A percentile compares a stretch with the other conserved stretches of the same genome.
phyloP scores from a whole-genome alignment of 2,329 filamentous ascomycete genomes.

The Colletotrichum nymphaeae region DNA sequence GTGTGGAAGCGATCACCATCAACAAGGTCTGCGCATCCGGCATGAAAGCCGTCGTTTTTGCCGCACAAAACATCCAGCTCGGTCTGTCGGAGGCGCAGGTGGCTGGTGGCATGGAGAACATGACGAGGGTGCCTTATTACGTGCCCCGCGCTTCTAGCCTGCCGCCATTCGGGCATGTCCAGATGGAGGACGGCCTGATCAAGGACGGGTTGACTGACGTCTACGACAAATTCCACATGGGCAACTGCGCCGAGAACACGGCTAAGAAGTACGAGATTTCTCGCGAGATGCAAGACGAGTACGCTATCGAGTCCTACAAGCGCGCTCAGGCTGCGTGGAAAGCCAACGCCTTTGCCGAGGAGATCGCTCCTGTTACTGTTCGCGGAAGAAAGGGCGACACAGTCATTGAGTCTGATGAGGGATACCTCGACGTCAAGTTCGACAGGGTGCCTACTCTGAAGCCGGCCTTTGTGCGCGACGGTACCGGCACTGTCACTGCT shows the following conservation, averaged over 20 bases:
- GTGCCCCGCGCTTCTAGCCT: conserved; percentile 83
- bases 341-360: conserved; percentile 83
- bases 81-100: conserved; percentile 89
- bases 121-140: conserved; percentile 95
- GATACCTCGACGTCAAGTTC: conserved; percentile 85
- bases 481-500: conserved; percentile 90
- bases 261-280: conserved; percentile 87
- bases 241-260: conserved; percentile 94
- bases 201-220: conserved; percentile 97
- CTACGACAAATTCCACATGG: conserved; percentile 98
- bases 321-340: conserved; percentile 93
- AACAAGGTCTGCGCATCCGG: conserved; percentile 99
- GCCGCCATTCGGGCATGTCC: conserved; percentile 87
- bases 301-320: conserved; percentile 89
- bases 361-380: conserved; percentile 89
- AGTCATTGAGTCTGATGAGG: conserved; percentile 85
- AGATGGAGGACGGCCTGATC: conserved; percentile 90
- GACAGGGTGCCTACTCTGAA: conserved; percentile 90
- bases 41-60: conserved; percentile 89
- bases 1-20: conserved; percentile 88
- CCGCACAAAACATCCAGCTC: conserved; percentile 94
- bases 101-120: conserved; percentile 98
- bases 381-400: conserved; percentile 86
- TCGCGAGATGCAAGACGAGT: conserved; percentile 89
- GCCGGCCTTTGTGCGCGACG: conserved; percentile 89